Percentiles rank a stretch among this genome's conserved stretches.
These are phyloP conservation scores for Fomitopsis palustris DNA, from an alignment of 1,284 basidiomycete genomes.

Conservation along the genomic window DNA sequence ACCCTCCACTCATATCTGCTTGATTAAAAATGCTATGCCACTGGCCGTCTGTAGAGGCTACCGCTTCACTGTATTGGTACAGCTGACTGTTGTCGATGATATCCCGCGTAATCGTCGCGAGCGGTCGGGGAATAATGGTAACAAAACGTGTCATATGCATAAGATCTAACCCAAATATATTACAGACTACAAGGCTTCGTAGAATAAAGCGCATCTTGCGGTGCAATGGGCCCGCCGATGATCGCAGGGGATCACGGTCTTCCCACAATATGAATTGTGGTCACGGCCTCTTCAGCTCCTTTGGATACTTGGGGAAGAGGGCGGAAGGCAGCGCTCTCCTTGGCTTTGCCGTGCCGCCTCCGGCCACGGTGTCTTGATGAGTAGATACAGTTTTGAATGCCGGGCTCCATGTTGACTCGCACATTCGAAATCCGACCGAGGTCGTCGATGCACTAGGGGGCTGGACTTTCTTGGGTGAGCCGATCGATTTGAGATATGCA, in stretches of 20 bases:
- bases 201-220: background rate
- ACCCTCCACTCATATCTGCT: background rate
- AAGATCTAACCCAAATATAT: background rate
- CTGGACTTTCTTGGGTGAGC: background rate
- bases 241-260: background rate
- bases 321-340: background rate
- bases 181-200: background rate
- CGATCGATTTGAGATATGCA: background rate
- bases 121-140: background rate
- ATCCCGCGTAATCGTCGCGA: background rate
- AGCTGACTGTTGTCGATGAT: background rate
- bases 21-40: background rate
- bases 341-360: background rate
- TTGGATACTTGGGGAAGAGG: background rate
- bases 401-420: slow-evolving; percentile 6
- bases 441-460: background rate
- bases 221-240: background rate
- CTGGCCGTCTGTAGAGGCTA: background rate
- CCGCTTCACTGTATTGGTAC: background rate
- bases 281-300: background rate
- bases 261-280: background rate
- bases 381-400: background rate
- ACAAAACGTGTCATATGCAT: background rate
- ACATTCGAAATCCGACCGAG: slow-evolving; percentile 11
- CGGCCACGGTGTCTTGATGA: background rate